Percentiles rank a stretch among this genome's conserved stretches.
phyloP scores from a whole-genome alignment of 2,329 filamentous ascomycete species.

The Onygenales sp. region DNA sequence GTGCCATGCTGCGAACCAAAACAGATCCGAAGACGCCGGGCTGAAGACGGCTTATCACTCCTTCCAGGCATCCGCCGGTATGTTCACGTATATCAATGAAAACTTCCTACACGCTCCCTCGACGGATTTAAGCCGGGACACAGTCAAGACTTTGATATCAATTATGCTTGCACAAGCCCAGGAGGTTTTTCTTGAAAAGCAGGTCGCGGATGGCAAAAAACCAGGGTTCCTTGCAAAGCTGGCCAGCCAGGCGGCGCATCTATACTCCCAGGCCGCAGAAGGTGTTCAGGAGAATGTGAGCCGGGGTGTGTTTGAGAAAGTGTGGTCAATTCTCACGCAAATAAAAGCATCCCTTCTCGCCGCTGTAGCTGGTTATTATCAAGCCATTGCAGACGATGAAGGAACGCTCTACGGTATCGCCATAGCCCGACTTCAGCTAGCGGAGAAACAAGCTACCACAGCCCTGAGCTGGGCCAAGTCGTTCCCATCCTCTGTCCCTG shows the following conservation, averaged over 20 bases:
- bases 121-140: constrained; percentile 89
- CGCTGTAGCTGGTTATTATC: constrained; percentile 86
- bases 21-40: constrained; percentile 80
- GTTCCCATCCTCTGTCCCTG: constrained; percentile 70
- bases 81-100: constrained; percentile 99
- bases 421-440: constrained; percentile 71
- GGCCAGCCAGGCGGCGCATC: constrained; percentile 77
- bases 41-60: constrained; percentile 97
- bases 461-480: constrained; percentile 65
- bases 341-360: constrained; percentile 73
- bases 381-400: constrained; percentile 84
- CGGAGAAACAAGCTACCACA: constrained; percentile 68
- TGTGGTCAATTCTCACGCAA: constrained; percentile 67
- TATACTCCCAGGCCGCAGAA: constrained; percentile 81
- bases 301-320: constrained; percentile 86
- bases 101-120: constrained; percentile 97
- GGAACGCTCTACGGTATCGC: constrained; percentile 77
- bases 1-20: constrained; percentile 88
- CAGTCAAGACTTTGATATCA: constrained; percentile 85
- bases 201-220: constrained; percentile 87
- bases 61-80: constrained; percentile 94
- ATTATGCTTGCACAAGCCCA: constrained; percentile 94
- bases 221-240: constrained; percentile 84
- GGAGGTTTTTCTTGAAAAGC: constrained; percentile 95
- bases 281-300: constrained; percentile 87